phyloP scores from a whole-genome alignment of 1,284 basidiomycete genomes.

The Malassezia caprae region DNA sequence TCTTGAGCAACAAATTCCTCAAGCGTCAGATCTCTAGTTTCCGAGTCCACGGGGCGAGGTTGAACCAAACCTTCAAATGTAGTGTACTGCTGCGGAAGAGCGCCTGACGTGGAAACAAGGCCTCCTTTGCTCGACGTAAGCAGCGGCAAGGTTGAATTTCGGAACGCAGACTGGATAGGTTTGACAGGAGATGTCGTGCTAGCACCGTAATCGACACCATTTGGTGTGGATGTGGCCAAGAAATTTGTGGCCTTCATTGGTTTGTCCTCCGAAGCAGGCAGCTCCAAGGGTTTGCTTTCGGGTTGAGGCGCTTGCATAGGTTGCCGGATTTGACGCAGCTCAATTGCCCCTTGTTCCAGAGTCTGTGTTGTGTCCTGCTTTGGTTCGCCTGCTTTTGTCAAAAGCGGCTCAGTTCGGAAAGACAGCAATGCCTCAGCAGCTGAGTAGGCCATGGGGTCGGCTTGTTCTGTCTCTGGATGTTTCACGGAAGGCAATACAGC shows the following conservation, averaged over 20 bases:
- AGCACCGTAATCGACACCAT: background rate
- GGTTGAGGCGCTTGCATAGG: background rate
- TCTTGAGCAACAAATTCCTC: slow-evolving; percentile 14
- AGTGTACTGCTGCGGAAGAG: slow-evolving; percentile 1
- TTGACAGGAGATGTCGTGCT: background rate
- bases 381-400: background rate
- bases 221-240: background rate
- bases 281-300: background rate
- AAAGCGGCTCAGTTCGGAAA: background rate
- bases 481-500: background rate
- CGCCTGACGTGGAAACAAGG: background rate
- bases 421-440: background rate
- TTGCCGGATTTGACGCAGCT: background rate
- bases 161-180: background rate
- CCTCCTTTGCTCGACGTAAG: background rate
- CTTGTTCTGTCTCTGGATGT: background rate
- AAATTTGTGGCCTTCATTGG: background rate
- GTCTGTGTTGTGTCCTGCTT: background rate
- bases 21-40: background rate
- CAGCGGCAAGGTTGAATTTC: background rate
- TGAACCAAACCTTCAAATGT: slow-evolving; percentile 17
- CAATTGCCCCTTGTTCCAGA: background rate
- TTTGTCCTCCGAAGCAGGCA: background rate
- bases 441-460: background rate
- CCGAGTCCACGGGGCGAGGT: background rate